Evolutionary conservation across 148 eudicot genomes (phyloP).

Genomic region (Rheum nobile): DNA sequence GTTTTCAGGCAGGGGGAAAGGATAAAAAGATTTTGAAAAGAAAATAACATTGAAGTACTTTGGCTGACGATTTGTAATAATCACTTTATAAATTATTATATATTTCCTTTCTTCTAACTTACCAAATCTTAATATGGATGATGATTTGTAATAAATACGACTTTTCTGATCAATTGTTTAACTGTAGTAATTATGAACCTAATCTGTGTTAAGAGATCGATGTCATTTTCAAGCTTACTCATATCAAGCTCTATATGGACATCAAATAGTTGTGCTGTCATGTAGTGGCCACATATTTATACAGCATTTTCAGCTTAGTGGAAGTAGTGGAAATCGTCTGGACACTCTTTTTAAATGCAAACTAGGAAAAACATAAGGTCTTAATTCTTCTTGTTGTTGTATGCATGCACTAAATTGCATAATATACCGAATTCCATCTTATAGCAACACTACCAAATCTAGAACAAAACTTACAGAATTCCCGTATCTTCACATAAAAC

Average conservation of each 20-base stretch:
- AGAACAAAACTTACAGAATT: no score
- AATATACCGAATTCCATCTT: background rate
- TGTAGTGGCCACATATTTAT: conserved; percentile 1
- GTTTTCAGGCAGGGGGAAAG: background rate
- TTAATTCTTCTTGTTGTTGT: no score
- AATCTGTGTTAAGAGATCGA: background rate
- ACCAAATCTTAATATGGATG: background rate
- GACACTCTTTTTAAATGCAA: background rate
- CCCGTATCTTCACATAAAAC: no score
- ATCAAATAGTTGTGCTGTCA: background rate
- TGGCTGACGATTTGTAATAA: background rate
- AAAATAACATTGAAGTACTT: no score
- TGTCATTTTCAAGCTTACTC: background rate
- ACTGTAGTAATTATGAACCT: background rate
- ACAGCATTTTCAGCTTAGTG: conserved; percentile 1
- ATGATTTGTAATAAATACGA: background rate
- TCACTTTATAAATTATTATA: background rate
- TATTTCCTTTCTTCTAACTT: background rate
- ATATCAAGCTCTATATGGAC: background rate
- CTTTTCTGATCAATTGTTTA: background rate
- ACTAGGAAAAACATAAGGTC: background rate
- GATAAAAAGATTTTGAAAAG: background rate
- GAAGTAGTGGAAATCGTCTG: background rate
- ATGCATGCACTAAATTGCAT: background rate
- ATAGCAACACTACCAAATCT: background rate